Evolutionary conservation across 805 yeast genomes (phyloP).

Genomic region (Cephaloascus fragrans): DNA sequence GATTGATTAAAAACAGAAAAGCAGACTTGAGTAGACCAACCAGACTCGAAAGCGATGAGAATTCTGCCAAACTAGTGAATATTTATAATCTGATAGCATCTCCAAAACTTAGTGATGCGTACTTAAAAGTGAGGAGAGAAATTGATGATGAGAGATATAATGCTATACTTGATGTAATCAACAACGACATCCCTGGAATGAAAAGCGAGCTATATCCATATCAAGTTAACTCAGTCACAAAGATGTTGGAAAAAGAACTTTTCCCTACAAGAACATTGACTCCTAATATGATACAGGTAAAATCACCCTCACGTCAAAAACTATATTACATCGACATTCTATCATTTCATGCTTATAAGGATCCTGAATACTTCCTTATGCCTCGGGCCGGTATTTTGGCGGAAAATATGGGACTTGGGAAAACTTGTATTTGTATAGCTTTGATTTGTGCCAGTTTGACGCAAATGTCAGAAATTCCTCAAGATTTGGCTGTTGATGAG

Average conservation of each 20-base stretch:
- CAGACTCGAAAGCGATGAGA: too few relatives aligned
- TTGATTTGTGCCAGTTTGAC: conserved; percentile 44
- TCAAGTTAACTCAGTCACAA: conserved; percentile 50
- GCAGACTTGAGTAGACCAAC: conserved; percentile 4
- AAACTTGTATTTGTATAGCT: conserved; percentile 51
- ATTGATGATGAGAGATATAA: conserved; percentile 8
- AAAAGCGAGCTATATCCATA: conserved; percentile 43
- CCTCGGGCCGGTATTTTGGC: conserved; percentile 58
- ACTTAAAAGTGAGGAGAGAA: conserved; percentile 3
- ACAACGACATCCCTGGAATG: conserved; percentile 33
- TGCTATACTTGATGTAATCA: conserved; percentile 9
- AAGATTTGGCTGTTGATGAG: conserved; percentile 12
- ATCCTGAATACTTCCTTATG: conserved; percentile 32
- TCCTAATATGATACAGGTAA: conserved; percentile 22
- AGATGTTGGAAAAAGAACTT: conserved; percentile 48
- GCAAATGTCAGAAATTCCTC: conserved; percentile 40
- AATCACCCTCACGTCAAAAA: conserved; percentile 4
- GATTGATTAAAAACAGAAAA: conserved; percentile 18
- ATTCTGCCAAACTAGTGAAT: conserved; percentile 11
- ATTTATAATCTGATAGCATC: conserved; percentile 23
- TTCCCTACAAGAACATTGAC: conserved; percentile 15
- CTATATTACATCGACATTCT: conserved; percentile 26
- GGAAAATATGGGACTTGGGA: conserved; percentile 63
- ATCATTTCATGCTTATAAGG: conserved; percentile 13
- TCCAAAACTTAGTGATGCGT: conserved; percentile 7